A percentile compares a stretch with the other conserved stretches of the same genome.
These are phyloP conservation scores for Stereocaulon alpinum DNA, from an alignment of 495 filamentous ascomycete genomes.

Conservation along the genomic window DNA sequence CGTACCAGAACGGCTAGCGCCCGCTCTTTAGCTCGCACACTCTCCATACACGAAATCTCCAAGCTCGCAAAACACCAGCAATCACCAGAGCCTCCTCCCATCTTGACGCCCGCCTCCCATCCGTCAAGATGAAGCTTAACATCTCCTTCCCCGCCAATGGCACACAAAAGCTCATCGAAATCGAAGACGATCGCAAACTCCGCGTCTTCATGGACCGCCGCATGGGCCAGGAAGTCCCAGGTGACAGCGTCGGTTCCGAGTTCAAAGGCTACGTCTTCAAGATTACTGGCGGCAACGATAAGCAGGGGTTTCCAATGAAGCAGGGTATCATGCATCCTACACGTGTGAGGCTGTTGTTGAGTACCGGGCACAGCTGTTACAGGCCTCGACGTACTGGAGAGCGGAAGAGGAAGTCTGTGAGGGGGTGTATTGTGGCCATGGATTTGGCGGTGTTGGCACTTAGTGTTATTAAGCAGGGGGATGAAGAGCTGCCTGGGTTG, in stretches of 20 bases:
- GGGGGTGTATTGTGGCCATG: constrained; percentile 93
- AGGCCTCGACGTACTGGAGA: constrained; percentile 93
- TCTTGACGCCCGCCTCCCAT: constrained; percentile 27
- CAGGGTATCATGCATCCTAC: constrained; percentile 98
- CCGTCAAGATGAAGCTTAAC: constrained; percentile 80
- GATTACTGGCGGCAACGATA: constrained; percentile 99
- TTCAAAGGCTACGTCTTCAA: constrained; percentile 98
- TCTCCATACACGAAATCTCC: constrained; percentile 6
- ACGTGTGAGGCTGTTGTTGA: constrained; percentile 89
- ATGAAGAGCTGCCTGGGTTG: constrained; percentile 81
- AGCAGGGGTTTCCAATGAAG: constrained; percentile 99
- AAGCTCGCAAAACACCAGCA: constrained; percentile 1
- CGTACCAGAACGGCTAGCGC: neutral
- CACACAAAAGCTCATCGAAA: constrained; percentile 95
- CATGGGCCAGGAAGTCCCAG: constrained; percentile 95
- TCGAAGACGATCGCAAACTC: constrained; percentile 94
- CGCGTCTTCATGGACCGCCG: constrained; percentile 81
- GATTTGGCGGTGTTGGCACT: constrained; percentile 91
- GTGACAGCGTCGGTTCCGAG: constrained; percentile 90
- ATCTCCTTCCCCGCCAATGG: constrained; percentile 98
- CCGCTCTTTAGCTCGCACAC: constrained; percentile 17
- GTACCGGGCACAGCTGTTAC: constrained; percentile 94
- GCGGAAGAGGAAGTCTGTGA: constrained; percentile 96
- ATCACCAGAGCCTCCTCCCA: constrained; percentile 7
- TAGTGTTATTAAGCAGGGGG: constrained; percentile 93